phyloP scores from a whole-genome alignment of 2,329 filamentous ascomycete genomes.

The Neopestalotiopsis clavispora region DNA sequence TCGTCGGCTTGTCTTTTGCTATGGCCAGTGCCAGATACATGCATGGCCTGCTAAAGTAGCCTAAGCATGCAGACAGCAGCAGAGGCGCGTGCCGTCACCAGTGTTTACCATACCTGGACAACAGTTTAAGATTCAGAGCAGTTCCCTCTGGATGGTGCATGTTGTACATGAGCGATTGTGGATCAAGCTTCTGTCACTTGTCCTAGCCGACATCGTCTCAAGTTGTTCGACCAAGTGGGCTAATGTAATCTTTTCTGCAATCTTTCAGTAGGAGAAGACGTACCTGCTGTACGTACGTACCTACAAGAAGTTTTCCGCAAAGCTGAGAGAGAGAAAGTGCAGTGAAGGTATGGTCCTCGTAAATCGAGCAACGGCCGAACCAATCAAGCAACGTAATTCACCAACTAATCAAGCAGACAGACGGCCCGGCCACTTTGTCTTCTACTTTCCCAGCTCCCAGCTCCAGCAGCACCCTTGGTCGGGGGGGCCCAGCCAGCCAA shows the following conservation, averaged over 20 bases:
- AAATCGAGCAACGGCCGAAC: conserved; percentile 1
- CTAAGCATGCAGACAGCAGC: background rate
- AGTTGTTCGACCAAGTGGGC: conserved; percentile 20
- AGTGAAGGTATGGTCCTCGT: background rate
- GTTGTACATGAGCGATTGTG: conserved; percentile 15
- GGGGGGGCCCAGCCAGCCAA: too few relatives aligned
- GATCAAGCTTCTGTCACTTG: conserved; percentile 23
- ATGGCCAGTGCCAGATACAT: background rate
- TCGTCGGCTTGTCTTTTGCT: background rate
- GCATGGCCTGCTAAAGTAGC: background rate
- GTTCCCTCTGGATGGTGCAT: background rate
- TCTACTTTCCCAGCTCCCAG: too few relatives aligned
- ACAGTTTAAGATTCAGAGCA: background rate
- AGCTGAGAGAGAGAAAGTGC: background rate
- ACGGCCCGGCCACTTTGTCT: background rate
- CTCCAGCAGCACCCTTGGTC: too few relatives aligned
- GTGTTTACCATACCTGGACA: conserved; percentile 9
- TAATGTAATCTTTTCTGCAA: conserved; percentile 17
- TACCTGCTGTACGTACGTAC: background rate
- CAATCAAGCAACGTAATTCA: background rate
- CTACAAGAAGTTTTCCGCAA: background rate
- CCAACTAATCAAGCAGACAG: background rate
- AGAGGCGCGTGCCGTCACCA: background rate
- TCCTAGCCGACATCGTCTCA: conserved; percentile 20
- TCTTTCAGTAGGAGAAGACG: background rate